Base-by-base conservation (phyloP, 352 stramenopile genomes). In the Pythium coloratum region DNA sequence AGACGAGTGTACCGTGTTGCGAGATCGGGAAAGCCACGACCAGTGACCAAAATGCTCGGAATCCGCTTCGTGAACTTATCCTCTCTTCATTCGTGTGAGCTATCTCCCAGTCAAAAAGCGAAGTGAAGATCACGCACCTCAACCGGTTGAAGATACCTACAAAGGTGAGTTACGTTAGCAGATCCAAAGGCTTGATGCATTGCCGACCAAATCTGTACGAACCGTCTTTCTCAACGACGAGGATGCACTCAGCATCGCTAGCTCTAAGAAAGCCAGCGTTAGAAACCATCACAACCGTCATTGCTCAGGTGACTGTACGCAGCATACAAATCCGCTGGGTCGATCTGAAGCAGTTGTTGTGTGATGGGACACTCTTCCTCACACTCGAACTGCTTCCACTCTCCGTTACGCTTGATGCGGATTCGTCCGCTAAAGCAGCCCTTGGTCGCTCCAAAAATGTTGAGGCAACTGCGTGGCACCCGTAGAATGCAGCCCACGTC, bases 191-290 rank as follows among this genome's bases (percentile, higher is more conserved):
- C 8, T 24, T 16, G 6, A 20, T 24, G 36, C 36, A 42, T 26
- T 40, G 24, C 2, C 53, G 8, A 16, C 33, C 4, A 44, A 10
- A n/a, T 16, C 18, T 26, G 28, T 24, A n/a, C 51, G 1, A 70
- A 95, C 96, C 94, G 55, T 99, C 96, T 71, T 99, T 99, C 72
- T 99, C 96, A 42, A 99, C 81, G 3, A 99, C 89, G 6, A 99
- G 53, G 62, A 99, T 98, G 63, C 72, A 97, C 42, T 78, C 76
- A 26, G 94, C 92, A 61, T 89, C 75, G 53, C 80, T 91, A 63
- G 62, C 59, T 13, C 87, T 95, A 46, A 24, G 32, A 51, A 30
- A 5, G 3, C n/a, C 9, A 1, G 44, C 30, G n/a, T n/a, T 53
- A 53, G 26, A 42, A 53, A 24, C 20, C 20, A 24, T 24, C 20